phyloP scores from a whole-genome alignment of 345 rosid genomes.

The Bruguiera gymnorhiza region DNA sequence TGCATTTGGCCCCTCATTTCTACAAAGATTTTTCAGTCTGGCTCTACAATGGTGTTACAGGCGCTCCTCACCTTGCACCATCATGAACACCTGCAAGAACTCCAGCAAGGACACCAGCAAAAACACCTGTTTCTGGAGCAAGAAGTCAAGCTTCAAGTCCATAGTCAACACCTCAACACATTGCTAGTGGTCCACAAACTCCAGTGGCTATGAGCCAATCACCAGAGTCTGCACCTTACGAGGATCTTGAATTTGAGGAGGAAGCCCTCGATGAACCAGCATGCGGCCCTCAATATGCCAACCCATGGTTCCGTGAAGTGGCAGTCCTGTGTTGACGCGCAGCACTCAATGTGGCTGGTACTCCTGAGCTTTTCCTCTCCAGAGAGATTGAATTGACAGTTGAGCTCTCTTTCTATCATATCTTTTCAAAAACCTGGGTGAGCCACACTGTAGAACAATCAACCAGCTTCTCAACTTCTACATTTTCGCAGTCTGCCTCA shows the following conservation, averaged over 20 bases:
- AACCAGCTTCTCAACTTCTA: conserved; percentile 58
- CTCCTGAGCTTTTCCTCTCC: conserved; percentile 55
- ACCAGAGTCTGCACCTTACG: conserved; percentile 22
- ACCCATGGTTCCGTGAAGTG: conserved; percentile 60
- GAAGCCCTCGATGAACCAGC: conserved; percentile 40
- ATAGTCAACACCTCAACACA: conserved; percentile 28
- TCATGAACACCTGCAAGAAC: conserved; percentile 61
- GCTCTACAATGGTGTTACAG: conserved; percentile 49
- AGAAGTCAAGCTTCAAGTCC: conserved; percentile 33
- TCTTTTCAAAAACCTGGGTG: conserved; percentile 38
- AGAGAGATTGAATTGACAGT: conserved; percentile 51
- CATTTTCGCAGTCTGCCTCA: conserved; percentile 51
- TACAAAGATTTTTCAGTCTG: conserved; percentile 59
- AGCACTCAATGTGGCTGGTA: conserved; percentile 42
- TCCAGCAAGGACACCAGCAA: conserved; percentile 42
- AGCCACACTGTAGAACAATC: conserved; percentile 28
- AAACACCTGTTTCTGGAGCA: conserved; percentile 27
- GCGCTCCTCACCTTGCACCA: conserved; percentile 46
- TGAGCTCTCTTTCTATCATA: conserved; percentile 61
- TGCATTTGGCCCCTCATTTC: conserved; percentile 54
- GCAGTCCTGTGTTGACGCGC: conserved; percentile 51
- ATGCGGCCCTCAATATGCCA: conserved; percentile 50
- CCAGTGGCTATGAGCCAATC: conserved; percentile 29
- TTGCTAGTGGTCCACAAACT: conserved; percentile 27
- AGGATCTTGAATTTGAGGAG: conserved; percentile 33